phyloP scores from a whole-genome alignment of 2,329 filamentous ascomycete species.

The Pleurostoma richardsiae region DNA sequence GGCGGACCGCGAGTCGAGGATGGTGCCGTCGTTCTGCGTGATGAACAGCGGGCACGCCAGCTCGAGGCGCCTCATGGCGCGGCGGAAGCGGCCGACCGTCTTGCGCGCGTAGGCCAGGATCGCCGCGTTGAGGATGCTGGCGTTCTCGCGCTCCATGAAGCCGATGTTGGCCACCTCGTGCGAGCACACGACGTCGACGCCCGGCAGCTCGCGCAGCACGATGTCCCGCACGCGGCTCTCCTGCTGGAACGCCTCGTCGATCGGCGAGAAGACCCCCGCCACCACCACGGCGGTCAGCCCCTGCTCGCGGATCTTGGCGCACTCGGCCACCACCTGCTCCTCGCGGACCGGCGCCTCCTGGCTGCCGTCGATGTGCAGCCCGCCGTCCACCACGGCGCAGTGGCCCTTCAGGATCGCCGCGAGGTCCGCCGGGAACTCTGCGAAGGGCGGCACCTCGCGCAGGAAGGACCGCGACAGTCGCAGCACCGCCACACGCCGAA shows the following conservation, averaged over 20 bases:
- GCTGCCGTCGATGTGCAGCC: conserved; percentile 23
- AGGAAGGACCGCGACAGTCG: conserved; percentile 18
- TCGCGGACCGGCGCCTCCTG: conserved; percentile 34
- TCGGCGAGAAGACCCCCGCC: conserved; percentile 52
- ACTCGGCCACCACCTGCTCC: conserved; percentile 19
- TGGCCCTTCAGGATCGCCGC: conserved; percentile 39
- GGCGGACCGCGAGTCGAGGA: conserved; percentile 34
- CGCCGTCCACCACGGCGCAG: conserved; percentile 41
- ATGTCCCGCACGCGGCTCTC: conserved; percentile 44
- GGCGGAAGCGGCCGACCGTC: conserved; percentile 38
- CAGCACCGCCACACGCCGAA: conserved; percentile 23
- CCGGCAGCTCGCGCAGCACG: conserved; percentile 36
- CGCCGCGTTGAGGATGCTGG: conserved; percentile 46
- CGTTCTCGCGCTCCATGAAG: conserved; percentile 46
- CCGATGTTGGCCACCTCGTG: conserved; percentile 27
- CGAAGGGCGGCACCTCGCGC: conserved; percentile 34
- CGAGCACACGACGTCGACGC: conserved; percentile 20
- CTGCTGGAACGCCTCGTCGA: conserved; percentile 47
- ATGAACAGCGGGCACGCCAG: conserved; percentile 36
- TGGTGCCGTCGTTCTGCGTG: conserved; percentile 45
- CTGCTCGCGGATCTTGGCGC: conserved; percentile 12
- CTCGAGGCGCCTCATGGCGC: conserved; percentile 33
- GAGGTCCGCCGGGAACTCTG: conserved; percentile 34
- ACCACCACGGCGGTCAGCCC: conserved; percentile 41
- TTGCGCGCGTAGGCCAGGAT: conserved; percentile 39